phyloP scores from a whole-genome alignment of 2,329 filamentous ascomycete genomes.

The Cercospora sp. region DNA sequence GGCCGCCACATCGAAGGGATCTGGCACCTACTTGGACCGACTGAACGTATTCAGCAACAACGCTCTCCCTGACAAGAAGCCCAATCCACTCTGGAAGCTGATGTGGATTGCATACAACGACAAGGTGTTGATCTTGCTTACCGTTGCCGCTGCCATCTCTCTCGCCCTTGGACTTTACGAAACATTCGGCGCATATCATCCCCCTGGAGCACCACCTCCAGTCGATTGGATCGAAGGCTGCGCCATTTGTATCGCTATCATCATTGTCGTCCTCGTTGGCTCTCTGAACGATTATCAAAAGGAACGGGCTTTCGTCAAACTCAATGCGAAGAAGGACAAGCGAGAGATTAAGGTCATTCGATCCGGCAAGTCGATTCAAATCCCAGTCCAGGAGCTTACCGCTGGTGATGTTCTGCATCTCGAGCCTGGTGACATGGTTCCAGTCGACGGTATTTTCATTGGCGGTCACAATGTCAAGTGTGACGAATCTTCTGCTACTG shows the following conservation, averaged over 20 bases:
- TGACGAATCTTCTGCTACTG: conserved; percentile 74
- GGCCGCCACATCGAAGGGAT: conserved; percentile 12
- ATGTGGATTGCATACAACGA: conserved; percentile 84
- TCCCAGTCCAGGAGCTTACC: conserved; percentile 69
- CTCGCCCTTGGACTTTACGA: conserved; percentile 74
- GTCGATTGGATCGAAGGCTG: conserved; percentile 82
- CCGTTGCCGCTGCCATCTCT: conserved; percentile 70
- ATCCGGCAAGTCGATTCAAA: conserved; percentile 67
- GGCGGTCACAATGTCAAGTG: conserved; percentile 67
- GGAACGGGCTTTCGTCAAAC: conserved; percentile 74
- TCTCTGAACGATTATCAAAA: conserved; percentile 82
- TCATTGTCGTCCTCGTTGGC: conserved; percentile 73
- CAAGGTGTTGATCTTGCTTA: conserved; percentile 72
- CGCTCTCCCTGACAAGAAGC: conserved; percentile 66
- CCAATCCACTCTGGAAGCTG: conserved; percentile 67
- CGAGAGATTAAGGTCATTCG: conserved; percentile 71
- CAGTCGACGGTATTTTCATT: conserved; percentile 69
- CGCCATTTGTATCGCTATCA: conserved; percentile 74
- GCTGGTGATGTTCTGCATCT: conserved; percentile 73
- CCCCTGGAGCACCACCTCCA: conserved; percentile 21
- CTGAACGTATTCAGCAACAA: conserved; percentile 70
- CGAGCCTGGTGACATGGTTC: conserved; percentile 71
- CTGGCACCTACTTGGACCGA: conserved; percentile 58
- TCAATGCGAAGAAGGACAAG: conserved; percentile 78
- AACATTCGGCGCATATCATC: conserved; percentile 52